A percentile compares a stretch with the other conserved stretches of the same genome.
These are phyloP conservation scores for Cudoniella acicularis DNA, from an alignment of 495 filamentous ascomycete genomes.

Conservation along the genomic window DNA sequence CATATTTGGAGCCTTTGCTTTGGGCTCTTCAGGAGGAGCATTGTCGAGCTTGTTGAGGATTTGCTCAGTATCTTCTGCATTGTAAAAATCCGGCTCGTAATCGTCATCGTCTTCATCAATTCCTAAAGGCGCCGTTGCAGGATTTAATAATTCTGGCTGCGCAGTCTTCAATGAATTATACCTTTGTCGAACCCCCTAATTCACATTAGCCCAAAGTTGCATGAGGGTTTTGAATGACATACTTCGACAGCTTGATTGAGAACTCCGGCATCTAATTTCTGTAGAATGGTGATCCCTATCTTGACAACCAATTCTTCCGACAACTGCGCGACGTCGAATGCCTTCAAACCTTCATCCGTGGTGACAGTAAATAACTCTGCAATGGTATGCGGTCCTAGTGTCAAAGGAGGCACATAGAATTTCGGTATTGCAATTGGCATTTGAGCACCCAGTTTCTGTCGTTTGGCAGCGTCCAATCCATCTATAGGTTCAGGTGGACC, in stretches of 20 bases:
- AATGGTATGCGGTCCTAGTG: slow-evolving; percentile 68
- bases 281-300: slow-evolving; percentile 69
- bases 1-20: slow-evolving; percentile 33
- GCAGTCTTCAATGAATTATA: slow-evolving; percentile 30
- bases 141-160: slow-evolving; percentile 41
- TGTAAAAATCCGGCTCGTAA: slow-evolving; percentile 81
- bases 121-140: slow-evolving; percentile 44
- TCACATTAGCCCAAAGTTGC: slow-evolving; percentile 34
- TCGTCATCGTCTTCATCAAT: slow-evolving; percentile 83
- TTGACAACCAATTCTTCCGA: slow-evolving; percentile 69
- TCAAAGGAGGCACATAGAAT: slow-evolving; percentile 59
- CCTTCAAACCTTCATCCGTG: slow-evolving; percentile 63
- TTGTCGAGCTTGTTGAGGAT: slow-evolving; percentile 67
- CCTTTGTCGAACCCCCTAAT: slow-evolving; percentile 13
- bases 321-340: slow-evolving; percentile 77
- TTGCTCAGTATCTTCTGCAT: slow-evolving; percentile 67
- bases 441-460: slow-evolving; percentile 62
- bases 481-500: slow-evolving; percentile 56
- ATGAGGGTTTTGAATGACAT: slow-evolving; percentile 35
- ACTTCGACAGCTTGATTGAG: slow-evolving; percentile 65
- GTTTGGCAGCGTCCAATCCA: slow-evolving; percentile 65
- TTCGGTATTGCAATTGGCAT: slow-evolving; percentile 38
- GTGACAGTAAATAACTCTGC: slow-evolving; percentile 83
- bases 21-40: slow-evolving; percentile 46
- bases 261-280: slow-evolving; percentile 55